A percentile compares a stretch with the other conserved stretches of the same genome.
Evolutionary conservation across 2,329 filamentous ascomycete genomes (phyloP).

Genomic region (Elsinoe batatas): DNA sequence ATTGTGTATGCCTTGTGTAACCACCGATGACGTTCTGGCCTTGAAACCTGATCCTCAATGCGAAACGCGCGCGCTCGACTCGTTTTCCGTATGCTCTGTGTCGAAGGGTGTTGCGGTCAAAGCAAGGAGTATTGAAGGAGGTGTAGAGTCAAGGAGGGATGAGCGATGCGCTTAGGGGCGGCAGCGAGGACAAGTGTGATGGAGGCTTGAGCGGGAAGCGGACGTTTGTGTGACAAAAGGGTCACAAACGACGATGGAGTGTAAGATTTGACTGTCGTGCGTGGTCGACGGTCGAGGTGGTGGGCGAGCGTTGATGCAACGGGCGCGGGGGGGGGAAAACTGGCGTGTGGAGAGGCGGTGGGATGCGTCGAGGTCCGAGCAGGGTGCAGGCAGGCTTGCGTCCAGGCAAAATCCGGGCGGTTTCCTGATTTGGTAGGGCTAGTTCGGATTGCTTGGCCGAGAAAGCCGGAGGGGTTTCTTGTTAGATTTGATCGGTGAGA

Average conservation of each 20-base stretch:
- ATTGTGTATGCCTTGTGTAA: constrained; percentile 5
- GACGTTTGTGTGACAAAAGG: constrained; percentile 6
- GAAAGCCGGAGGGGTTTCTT: not conserved
- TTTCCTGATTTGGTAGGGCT: constrained; percentile 6
- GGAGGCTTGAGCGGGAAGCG: not conserved
- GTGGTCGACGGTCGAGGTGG: not conserved
- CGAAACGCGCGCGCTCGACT: constrained; percentile 9
- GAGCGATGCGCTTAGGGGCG: constrained; percentile 9
- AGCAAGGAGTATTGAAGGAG: constrained; percentile 6
- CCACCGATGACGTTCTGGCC: constrained; percentile 13
- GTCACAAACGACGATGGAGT: not conserved
- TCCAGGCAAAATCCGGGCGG: not conserved
- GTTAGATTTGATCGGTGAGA: not conserved
- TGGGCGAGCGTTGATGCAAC: constrained; percentile 5
- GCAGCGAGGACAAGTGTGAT: constrained; percentile 5
- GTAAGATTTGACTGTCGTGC: not conserved
- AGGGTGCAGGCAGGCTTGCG: not conserved
- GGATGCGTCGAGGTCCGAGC: not conserved
- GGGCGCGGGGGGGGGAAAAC: constrained; percentile 9
- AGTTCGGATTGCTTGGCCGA: not conserved
- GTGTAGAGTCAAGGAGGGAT: constrained; percentile 9
- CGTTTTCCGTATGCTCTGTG: not conserved
- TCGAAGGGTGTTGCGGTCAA: not conserved
- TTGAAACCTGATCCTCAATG: constrained; percentile 6
- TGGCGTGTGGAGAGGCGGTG: constrained; percentile 5